Evolutionary conservation across 2,329 filamentous ascomycete genomes (phyloP).

Genomic region (Fusarium floridanum): DNA sequence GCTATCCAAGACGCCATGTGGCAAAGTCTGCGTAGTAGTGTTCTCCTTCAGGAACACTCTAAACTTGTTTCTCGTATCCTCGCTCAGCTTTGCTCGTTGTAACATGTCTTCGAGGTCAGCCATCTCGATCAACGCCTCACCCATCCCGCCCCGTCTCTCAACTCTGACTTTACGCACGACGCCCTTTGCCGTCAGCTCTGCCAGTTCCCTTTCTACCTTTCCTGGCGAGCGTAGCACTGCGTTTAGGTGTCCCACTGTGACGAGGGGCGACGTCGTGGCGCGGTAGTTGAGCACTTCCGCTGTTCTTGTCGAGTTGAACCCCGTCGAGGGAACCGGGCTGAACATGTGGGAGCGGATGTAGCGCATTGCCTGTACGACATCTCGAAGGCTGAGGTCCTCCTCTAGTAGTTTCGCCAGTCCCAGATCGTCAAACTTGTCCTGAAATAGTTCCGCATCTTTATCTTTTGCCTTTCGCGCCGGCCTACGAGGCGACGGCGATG

Average conservation of each 20-base stretch:
- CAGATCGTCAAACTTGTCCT: constrained; percentile 69
- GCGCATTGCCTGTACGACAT: constrained; percentile 74
- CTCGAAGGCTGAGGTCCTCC: constrained; percentile 68
- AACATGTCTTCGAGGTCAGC: constrained; percentile 67
- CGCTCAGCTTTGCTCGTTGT: constrained; percentile 52
- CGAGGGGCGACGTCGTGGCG: constrained; percentile 70
- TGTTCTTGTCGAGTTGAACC: constrained; percentile 74
- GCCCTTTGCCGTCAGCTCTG: constrained; percentile 69
- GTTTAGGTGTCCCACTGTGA: constrained; percentile 75
- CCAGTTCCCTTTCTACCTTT: constrained; percentile 75
- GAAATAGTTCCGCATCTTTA: constrained; percentile 49
- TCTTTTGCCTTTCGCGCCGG: constrained; percentile 39
- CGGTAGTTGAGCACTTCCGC: constrained; percentile 74
- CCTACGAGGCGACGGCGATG: constrained; percentile 45
- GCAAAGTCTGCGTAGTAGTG: constrained; percentile 56
- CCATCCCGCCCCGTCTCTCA: constrained; percentile 70
- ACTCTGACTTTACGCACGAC: constrained; percentile 72
- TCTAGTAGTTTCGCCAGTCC: constrained; percentile 69
- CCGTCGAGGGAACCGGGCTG: constrained; percentile 70
- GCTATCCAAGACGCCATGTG: constrained; percentile 52
- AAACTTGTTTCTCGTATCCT: constrained; percentile 65
- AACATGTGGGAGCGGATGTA: constrained; percentile 75
- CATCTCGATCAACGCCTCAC: constrained; percentile 74
- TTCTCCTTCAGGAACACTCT: constrained; percentile 63
- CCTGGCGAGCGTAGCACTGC: constrained; percentile 73